phyloP scores from a whole-genome alignment of 106 monocot species.

The Amphibolis antarctica region DNA sequence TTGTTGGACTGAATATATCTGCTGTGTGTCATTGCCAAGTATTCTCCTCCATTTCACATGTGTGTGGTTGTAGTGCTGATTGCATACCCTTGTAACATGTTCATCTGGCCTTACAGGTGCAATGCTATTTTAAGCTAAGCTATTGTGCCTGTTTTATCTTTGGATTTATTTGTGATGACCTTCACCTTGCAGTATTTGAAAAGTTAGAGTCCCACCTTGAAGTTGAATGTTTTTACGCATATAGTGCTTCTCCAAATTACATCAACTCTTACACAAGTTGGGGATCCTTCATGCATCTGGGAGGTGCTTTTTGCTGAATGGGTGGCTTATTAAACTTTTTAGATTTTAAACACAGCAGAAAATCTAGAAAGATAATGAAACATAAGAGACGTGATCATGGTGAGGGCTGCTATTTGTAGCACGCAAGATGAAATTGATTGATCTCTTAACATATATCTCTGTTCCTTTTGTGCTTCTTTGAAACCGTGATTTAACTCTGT shows the following conservation, averaged over 20 bases:
- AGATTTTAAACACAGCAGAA: slow-evolving; percentile 28
- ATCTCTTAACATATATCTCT: background rate
- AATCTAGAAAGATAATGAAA: slow-evolving; percentile 22
- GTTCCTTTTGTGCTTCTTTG: background rate
- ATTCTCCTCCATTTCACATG: background rate
- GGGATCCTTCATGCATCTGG: background rate
- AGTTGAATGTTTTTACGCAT: background rate
- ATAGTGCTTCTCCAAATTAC: background rate
- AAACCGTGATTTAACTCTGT: background rate
- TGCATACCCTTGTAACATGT: background rate
- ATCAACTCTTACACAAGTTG: background rate
- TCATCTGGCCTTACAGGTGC: background rate
- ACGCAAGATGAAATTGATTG: background rate
- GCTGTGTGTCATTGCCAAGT: background rate
- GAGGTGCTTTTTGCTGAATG: slow-evolving; percentile 7
- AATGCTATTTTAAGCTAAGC: background rate
- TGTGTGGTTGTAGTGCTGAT: background rate
- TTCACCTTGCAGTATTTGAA: background rate
- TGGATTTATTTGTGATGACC: background rate
- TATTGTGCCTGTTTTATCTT: background rate
- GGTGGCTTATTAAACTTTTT: slow-evolving; percentile 44
- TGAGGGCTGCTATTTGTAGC: slow-evolving; percentile 4
- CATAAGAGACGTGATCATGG: slow-evolving; percentile 33
- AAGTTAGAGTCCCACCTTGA: background rate
- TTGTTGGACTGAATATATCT: background rate